These are phyloP conservation scores for Scleroderma bovista DNA, from an alignment of 768 basidiomycete species.

Conservation along the genomic window DNA sequence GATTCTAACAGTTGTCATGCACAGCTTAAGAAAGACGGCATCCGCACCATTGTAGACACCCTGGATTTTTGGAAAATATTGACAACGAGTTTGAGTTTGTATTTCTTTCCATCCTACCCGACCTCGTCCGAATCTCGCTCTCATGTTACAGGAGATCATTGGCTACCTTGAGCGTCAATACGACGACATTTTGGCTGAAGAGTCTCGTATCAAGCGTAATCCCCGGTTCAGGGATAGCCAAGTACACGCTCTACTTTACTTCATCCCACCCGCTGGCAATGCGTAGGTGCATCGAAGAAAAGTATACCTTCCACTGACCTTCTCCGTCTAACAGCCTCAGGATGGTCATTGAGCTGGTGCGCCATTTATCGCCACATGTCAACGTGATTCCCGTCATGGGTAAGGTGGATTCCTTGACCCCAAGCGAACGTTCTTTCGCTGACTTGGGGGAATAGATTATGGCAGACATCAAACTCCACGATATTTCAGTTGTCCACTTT, in stretches of 20 bases:
- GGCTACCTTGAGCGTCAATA: too few relatives aligned
- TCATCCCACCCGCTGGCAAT: slow-evolving; percentile 96
- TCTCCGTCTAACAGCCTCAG: slow-evolving; percentile 53
- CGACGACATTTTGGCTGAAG: too few relatives aligned
- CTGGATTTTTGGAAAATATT: slow-evolving; percentile 97
- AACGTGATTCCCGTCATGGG: slow-evolving; percentile 99
- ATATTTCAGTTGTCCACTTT: slow-evolving; percentile 99
- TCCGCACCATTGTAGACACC: slow-evolving; percentile 97
- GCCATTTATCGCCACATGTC: slow-evolving; percentile 92
- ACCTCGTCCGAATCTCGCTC: too few relatives aligned
- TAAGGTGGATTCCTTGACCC: slow-evolving; percentile 93
- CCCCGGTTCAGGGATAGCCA: too few relatives aligned
- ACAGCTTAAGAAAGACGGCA: slow-evolving; percentile 98
- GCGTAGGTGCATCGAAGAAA: slow-evolving; percentile 50
- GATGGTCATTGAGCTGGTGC: slow-evolving; percentile 99
- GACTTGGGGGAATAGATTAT: slow-evolving; percentile 94
- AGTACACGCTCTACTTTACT: too few relatives aligned
- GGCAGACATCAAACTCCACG: slow-evolving; percentile 99
- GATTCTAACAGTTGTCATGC: too few relatives aligned
- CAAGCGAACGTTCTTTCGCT: slow-evolving; percentile 86
- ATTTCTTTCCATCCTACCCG: too few relatives aligned
- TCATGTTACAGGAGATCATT: too few relatives aligned
- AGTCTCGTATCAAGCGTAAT: too few relatives aligned
- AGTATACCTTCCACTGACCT: not conserved
- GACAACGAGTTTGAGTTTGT: slow-evolving; percentile 97